phyloP scores from a whole-genome alignment of 331 rosid genomes.

The Pyrus hybrid region DNA sequence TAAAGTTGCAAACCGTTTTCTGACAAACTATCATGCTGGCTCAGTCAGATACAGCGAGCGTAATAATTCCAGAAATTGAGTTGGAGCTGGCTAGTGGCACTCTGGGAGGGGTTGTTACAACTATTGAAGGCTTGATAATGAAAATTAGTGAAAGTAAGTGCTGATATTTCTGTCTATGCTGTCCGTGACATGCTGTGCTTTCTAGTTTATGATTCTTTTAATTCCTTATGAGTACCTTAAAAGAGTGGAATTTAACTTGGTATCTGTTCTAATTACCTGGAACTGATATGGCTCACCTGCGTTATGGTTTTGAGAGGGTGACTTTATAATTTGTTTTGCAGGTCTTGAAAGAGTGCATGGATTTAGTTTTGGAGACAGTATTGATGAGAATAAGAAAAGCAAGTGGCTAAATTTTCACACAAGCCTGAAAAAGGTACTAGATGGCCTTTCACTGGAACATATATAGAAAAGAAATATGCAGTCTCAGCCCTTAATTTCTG shows the following conservation, averaged over 20 bases:
- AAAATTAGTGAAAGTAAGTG: constrained; percentile 53
- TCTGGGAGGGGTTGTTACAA: constrained; percentile 53
- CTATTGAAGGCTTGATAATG: constrained; percentile 78
- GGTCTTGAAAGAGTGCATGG: constrained; percentile 93
- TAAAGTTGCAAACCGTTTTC: background rate
- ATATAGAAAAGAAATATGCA: background rate
- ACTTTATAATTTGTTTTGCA: constrained; percentile 23
- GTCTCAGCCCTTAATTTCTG: background rate
- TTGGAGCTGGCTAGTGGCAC: constrained; percentile 83
- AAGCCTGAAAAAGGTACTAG: constrained; percentile 64
- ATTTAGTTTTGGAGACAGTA: constrained; percentile 87
- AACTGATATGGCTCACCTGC: background rate
- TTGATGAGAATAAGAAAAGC: constrained; percentile 53
- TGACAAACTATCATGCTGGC: constrained; percentile 8
- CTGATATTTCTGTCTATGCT: background rate
- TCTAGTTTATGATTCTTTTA: background rate
- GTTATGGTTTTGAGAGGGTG: background rate
- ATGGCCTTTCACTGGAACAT: background rate
- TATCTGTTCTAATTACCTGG: background rate
- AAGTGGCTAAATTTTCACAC: constrained; percentile 69
- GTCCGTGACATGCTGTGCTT: background rate
- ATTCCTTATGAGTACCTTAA: background rate
- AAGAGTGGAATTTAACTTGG: background rate
- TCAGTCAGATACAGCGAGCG: constrained; percentile 56
- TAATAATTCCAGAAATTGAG: constrained; percentile 56